Base-by-base conservation (phyloP, 2,329 filamentous ascomycete species). In the Zasmidium citrigriseum region DNA sequence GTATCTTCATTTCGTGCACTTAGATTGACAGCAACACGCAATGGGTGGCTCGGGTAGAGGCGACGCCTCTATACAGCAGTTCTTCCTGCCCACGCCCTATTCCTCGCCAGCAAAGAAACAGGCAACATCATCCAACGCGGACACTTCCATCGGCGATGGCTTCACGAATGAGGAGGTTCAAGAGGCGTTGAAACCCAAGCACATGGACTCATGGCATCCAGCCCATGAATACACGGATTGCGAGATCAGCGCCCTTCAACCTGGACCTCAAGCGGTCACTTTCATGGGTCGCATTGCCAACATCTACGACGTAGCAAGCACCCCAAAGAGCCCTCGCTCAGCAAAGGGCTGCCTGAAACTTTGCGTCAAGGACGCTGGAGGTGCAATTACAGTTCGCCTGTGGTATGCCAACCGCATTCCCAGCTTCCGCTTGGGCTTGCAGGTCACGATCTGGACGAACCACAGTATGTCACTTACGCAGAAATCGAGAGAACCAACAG, bases 241-340 rank as follows among this genome's bases (percentile, higher is more conserved):
- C 71, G 67, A 71, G 20, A 82, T 86, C 27, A 75, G 71, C 5
- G 68, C 78, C 3, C 73, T 87, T 1, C 62, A 79, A 34, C 73
- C 79, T 1, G 84, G 84, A 0, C 80, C 80, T 0, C 73, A 73
- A 29, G 73, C 78, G 52, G 77, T 86, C 23, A 75, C 75, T 2
- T 81, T 87, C 56, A 77, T 75, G 29, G 85, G 85, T 1, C 76
- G 85, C 24, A 69, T 87, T 12, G 82, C 83, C 11, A 86, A 86
- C 67, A 78, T 85, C 61, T 80, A 73, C 49, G 75, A 82, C 25
- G 71, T 77, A 5, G 65, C 68, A 11, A 79, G 76, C 21, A 72
- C 71, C 2, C 77, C 73, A 57, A 79, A 76, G 60, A 75, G 72
- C 41, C 75, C 78, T 34, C 71, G 69, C 38, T 75, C 76, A 41